These are phyloP conservation scores for Fusarium sulawesiense DNA, from an alignment of 2,329 filamentous ascomycete species.

Conservation along the genomic window DNA sequence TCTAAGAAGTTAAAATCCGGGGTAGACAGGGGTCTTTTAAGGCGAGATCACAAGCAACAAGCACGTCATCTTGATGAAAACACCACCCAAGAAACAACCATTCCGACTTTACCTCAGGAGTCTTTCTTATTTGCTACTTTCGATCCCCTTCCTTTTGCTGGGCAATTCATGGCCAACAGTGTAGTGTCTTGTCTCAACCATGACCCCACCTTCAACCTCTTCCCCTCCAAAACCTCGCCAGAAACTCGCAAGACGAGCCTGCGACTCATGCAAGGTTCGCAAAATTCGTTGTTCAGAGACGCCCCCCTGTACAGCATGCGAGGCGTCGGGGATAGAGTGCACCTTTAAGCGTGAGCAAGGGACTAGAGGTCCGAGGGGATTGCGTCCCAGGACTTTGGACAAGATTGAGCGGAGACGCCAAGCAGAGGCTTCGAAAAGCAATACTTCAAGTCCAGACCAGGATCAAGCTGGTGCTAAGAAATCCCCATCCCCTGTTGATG, in stretches of 20 bases:
- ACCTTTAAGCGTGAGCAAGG: constrained; percentile 61
- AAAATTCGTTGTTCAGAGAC: constrained; percentile 63
- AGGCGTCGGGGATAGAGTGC: constrained; percentile 58
- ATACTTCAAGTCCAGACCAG: constrained; percentile 12
- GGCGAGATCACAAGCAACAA: constrained; percentile 35
- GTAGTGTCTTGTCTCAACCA: constrained; percentile 14
- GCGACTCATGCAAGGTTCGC: constrained; percentile 64
- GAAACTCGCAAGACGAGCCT: constrained; percentile 52
- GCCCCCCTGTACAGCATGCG: constrained; percentile 60
- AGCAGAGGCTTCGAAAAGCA: constrained; percentile 18
- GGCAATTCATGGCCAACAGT: background rate
- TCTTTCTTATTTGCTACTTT: constrained; percentile 13
- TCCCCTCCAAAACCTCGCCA: constrained; percentile 32
- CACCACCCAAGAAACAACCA: constrained; percentile 8
- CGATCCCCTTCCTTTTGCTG: background rate
- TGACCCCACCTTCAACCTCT: constrained; percentile 30
- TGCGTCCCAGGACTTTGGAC: constrained; percentile 59
- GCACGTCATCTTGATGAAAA: constrained; percentile 34
- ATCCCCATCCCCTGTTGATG: constrained; percentile 28
- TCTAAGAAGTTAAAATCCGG: constrained; percentile 22
- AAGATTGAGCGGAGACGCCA: constrained; percentile 51
- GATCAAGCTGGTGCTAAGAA: constrained; percentile 5
- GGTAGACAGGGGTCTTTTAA: constrained; percentile 29
- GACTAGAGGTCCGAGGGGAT: constrained; percentile 58
- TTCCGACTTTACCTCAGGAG: background rate